Base-by-base conservation (phyloP, 805 yeast species). In the Metschnikowia santaceciliae region DNA sequence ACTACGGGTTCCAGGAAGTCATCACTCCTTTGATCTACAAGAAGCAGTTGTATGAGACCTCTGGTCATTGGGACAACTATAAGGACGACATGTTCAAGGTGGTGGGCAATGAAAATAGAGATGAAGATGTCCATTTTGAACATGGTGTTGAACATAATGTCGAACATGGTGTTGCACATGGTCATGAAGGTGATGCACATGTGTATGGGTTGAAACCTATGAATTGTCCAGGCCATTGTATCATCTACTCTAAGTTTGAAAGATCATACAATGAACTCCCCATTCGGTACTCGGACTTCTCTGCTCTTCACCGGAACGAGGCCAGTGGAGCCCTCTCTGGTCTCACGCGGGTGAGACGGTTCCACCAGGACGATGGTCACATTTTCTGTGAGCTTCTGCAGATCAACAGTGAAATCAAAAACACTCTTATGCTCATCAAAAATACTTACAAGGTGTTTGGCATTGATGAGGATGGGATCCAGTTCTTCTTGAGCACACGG, bases 351-450 rank as follows among this genome's bases (percentile, higher is more conserved):
- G 97, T 94, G 3, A 80, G 99, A 52, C 76, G 96, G 55, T 94
- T 94, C 70, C 99, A 94, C 68, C 99, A 94, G 70, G 99, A 94
- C 67, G 99, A 94, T 66, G 98, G 97, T 6, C 99, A 94, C 61
- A 91, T 94, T 26, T 94, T 94, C 66, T 94, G 99, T 64, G 81
- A 85, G 1, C 75, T 79, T 34, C 82, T 78, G 6, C 99, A 94
- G 69, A 84, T 94, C 44, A 79, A 78, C 45, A 60, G 66, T 32
- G 99, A 94, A 63, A 90, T 94, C 45, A 61, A 75, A 8, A 79
- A 81, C 49, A 87, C 94, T 11, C 74, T 94, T 51, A 77, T 81
- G 60, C 73, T 94, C 61, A 80, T 94, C 48, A 86, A 84, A 60
- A 78, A 85, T 54, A 83, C 91, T 34, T 94, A 94, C 64, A 71